phyloP scores from a whole-genome alignment of 805 yeast species.

The Jamesozyma jinghongensis region DNA sequence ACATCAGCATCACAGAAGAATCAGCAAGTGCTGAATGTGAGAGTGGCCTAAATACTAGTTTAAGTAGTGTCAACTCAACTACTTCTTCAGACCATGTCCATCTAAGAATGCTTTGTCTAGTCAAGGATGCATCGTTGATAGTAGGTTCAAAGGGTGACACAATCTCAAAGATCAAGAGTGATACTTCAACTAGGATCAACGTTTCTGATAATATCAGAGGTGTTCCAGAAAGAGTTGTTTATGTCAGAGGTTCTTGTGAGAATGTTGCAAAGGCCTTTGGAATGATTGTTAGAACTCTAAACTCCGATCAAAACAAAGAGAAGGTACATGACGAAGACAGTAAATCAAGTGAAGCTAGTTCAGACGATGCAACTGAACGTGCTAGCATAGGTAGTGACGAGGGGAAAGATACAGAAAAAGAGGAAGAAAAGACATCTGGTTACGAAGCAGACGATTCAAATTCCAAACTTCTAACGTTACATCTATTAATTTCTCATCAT shows the following conservation, averaged over 20 bases:
- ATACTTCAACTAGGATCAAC: constrained; percentile 54
- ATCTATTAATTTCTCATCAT: constrained; percentile 65
- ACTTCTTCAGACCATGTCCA: constrained; percentile 40
- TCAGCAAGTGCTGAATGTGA: constrained; percentile 2
- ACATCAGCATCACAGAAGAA: constrained; percentile 7
- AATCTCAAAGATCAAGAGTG: constrained; percentile 53
- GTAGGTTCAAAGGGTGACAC: constrained; percentile 79
- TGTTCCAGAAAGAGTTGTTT: constrained; percentile 64
- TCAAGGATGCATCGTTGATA: constrained; percentile 63
- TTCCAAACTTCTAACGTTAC: constrained; percentile 39
- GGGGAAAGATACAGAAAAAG: constrained; percentile 31
- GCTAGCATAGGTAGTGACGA: constrained; percentile 9
- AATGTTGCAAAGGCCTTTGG: constrained; percentile 79
- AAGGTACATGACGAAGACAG: constrained; percentile 27
- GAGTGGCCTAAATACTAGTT: not conserved
- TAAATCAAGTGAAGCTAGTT: constrained; percentile 17
- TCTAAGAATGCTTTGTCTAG: constrained; percentile 65
- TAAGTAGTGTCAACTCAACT: not conserved
- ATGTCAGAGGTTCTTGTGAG: constrained; percentile 66
- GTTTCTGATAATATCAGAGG: constrained; percentile 67
- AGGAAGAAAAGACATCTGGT: not conserved
- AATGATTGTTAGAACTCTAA: constrained; percentile 53
- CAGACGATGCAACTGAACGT: not conserved
- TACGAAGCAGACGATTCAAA: not conserved
- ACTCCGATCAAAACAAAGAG: not conserved